Evolutionary conservation across 257 asterid species (phyloP).

Genomic region (Penstemon eatonii): DNA sequence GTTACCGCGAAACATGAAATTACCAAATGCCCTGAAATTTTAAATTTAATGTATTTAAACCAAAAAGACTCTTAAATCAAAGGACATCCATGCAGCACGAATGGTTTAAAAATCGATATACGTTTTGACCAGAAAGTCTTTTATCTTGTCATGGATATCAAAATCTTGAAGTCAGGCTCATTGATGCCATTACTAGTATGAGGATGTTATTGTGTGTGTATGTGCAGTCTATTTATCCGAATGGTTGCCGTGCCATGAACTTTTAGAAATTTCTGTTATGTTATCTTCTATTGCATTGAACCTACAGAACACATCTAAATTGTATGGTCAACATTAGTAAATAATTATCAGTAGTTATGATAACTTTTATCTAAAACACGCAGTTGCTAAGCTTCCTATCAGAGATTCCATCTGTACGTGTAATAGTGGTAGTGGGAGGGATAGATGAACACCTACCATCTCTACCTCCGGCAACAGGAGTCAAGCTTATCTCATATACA

Average conservation of each 20-base stretch:
- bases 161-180: too few species aligned
- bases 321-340: not conserved
- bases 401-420: conserved; percentile 59
- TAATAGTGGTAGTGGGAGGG: conserved; percentile 87
- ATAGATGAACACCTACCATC: conserved; percentile 59
- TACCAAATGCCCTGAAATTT: too few species aligned
- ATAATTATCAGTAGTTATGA: not conserved
- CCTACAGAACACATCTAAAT: not conserved
- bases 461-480: conserved; percentile 54
- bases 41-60: too few species aligned
- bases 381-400: conserved; percentile 77
- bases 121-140: not conserved
- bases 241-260: too few species aligned
- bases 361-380: conserved; percentile 11
- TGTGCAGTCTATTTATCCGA: not conserved
- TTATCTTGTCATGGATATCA: not conserved
- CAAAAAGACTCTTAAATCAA: too few species aligned
- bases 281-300: not conserved
- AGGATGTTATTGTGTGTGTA: not conserved
- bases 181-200: not conserved
- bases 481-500: conserved; percentile 55
- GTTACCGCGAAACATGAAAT: too few species aligned
- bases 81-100: too few species aligned
- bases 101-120: too few species aligned
- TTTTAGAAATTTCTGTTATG: too few species aligned